Evolutionary conservation across 2,329 filamentous ascomycete species (phyloP), one percentile per base, ranked within the genome.

Genomic region (Juglanconis sp.): DNA sequence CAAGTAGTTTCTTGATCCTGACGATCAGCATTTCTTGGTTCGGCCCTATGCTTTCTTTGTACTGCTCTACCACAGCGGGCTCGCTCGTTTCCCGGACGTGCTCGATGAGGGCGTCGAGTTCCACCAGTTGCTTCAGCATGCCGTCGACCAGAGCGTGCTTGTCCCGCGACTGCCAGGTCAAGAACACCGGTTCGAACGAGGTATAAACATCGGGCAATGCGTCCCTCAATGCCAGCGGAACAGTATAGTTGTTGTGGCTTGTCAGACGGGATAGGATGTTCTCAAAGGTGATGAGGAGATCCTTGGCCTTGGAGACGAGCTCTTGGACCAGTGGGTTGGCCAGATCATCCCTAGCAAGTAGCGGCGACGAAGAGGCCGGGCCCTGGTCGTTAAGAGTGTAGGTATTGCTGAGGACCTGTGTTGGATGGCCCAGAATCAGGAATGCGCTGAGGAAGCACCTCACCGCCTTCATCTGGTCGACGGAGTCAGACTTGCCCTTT

Each of bases 41-140:
- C 65, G 92, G 88, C 60, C 89, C 84, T 64, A 94, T 92, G 62
- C 90, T 92, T 68, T 91, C 83, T 40, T 87, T 85, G 69, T 93
- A 94, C n/a, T 92, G 85, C 17, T 85, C 85, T 1, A 89, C 85
- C 2, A 92, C 90, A 15, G 87, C 85, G 44, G 88, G 86, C 52
- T 90, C 87, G 0, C 86, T 90, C 56, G 87, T 87, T 67, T 92
- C 87, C 71, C 92, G 92, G 70, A 95, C 89, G 3, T 88, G 90
- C 70, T 92, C 89, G 80, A 90, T 90, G 52, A 94, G 94, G 40
- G 88, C 88, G 68, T 95, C 91, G 2, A 95, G 82, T 70, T 92
- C 90, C 17, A 93, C 89, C 72, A 94, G 93, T 65, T 92, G 90
- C 68, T 91, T 83, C n/a, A 94, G 81, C 90, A 95, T 93, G 58